phyloP scores from a whole-genome alignment of 768 basidiomycete species.

The Lentinus tigrinus region DNA sequence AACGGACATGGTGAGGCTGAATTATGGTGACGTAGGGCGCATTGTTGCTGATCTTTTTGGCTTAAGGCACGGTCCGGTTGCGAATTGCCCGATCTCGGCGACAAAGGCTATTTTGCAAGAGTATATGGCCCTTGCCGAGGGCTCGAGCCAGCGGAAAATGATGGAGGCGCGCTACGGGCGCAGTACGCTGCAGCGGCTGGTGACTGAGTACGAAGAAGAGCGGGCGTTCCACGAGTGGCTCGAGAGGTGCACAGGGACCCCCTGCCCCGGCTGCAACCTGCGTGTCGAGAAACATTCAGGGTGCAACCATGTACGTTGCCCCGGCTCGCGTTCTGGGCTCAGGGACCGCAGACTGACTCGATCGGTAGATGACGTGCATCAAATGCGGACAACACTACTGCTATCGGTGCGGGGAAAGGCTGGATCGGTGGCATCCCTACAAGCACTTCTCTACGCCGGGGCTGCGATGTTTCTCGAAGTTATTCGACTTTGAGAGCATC shows the following conservation, averaged over 20 bases:
- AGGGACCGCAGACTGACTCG: not conserved
- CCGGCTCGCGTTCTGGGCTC: not conserved
- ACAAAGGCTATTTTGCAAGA: constrained; percentile 65
- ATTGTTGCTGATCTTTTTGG: constrained; percentile 3
- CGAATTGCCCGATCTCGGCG: constrained; percentile 64
- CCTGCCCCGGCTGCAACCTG: constrained; percentile 71
- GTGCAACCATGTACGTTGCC: constrained; percentile 75
- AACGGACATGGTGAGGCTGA: constrained; percentile 65
- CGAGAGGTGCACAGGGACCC: constrained; percentile 54
- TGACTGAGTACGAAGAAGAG: constrained; percentile 68
- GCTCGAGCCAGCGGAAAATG: constrained; percentile 43
- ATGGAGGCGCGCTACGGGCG: constrained; percentile 70
- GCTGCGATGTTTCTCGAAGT: constrained; percentile 55
- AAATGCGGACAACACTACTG: constrained; percentile 80
- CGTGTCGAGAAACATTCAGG: constrained; percentile 75
- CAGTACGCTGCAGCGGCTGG: constrained; percentile 57
- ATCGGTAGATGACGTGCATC: constrained; percentile 68
- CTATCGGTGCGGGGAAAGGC: constrained; percentile 67
- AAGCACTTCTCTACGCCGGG: constrained; percentile 61
- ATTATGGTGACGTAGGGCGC: not conserved
- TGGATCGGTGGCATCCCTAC: constrained; percentile 51
- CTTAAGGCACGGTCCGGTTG: constrained; percentile 78
- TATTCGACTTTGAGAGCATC: constrained; percentile 55
- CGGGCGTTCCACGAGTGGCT: constrained; percentile 75
- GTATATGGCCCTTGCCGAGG: constrained; percentile 60